Percentiles rank a stretch among this genome's conserved stretches.
Conservation (phyloP, 306 rosid species). For the Acacia confusa region DNA sequence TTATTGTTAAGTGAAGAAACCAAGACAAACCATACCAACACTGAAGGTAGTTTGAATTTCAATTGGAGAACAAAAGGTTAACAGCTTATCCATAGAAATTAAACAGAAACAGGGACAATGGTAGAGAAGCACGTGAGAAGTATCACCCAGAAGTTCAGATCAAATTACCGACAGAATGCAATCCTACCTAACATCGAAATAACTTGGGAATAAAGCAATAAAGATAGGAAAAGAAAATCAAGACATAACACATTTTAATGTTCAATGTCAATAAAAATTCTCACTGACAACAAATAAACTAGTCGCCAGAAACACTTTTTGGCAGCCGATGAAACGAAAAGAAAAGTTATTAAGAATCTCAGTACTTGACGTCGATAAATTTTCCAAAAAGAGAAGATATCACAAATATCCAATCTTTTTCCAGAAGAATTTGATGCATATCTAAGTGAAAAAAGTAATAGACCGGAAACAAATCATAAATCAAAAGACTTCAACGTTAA, state of each 20-base stretch:
- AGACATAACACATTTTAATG: background rate
- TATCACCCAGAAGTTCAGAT: slow-evolving; percentile 23
- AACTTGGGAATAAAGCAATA: slow-evolving; percentile 23
- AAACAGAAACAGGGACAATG: background rate
- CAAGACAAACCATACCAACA: background rate
- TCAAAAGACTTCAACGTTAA: background rate
- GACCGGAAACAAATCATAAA: background rate
- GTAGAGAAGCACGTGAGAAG: slow-evolving; percentile 29
- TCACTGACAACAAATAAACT: slow-evolving; percentile 3
- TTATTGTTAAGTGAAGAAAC: background rate
- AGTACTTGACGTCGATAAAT: background rate
- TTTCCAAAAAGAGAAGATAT: background rate
- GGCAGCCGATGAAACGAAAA: slow-evolving; percentile 6
- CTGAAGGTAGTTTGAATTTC: slow-evolving; percentile 18
- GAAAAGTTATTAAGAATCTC: background rate
- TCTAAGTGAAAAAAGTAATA: background rate
- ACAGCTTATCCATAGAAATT: slow-evolving; percentile 12
- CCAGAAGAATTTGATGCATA: slow-evolving; percentile 23
- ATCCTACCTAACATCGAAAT: slow-evolving; percentile 44
- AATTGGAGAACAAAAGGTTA: background rate
- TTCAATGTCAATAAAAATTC: slow-evolving; percentile 6
- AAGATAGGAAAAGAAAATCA: slow-evolving; percentile 4
- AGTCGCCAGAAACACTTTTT: background rate
- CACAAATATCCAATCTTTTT: background rate
- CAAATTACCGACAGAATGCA: slow-evolving; percentile 30